Percentiles rank a stretch among this genome's conserved stretches.
Evolutionary conservation across 2,329 filamentous ascomycete species (phyloP).

Genomic region (Zasmidium angulare): DNA sequence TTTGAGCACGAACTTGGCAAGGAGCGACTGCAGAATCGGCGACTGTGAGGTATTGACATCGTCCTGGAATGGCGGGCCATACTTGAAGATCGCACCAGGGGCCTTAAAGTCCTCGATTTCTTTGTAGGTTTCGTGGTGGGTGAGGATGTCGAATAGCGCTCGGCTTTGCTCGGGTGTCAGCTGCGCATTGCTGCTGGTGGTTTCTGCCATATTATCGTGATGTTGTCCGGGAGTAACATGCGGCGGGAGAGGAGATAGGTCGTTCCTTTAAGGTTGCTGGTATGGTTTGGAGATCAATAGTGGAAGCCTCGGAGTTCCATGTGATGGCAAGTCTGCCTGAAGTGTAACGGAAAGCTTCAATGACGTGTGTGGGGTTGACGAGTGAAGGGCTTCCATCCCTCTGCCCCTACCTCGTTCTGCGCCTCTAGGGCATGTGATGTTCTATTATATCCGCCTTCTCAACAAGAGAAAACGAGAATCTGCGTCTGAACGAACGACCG

Average conservation of each 20-base stretch:
- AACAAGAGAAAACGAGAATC: too few relatives aligned
- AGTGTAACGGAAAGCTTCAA: not conserved
- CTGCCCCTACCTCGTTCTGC: not conserved
- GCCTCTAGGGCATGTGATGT: too few relatives aligned
- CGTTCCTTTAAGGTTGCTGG: not conserved
- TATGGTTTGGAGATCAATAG: not conserved
- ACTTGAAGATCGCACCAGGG: slow-evolving; percentile 62
- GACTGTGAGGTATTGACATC: slow-evolving; percentile 51
- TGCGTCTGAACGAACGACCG: too few relatives aligned
- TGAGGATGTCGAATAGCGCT: slow-evolving; percentile 56
- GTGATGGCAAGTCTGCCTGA: not conserved
- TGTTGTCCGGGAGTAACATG: not conserved
- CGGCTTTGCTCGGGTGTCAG: slow-evolving; percentile 49
- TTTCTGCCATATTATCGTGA: slow-evolving; percentile 15
- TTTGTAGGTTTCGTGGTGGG: slow-evolving; percentile 55
- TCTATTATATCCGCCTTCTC: too few relatives aligned
- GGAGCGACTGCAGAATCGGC: slow-evolving; percentile 67
- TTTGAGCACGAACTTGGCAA: slow-evolving; percentile 63
- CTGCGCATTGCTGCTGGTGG: slow-evolving; percentile 9
- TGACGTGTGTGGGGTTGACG: slow-evolving; percentile 6
- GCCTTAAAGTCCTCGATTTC: slow-evolving; percentile 73
- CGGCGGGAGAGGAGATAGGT: not conserved
- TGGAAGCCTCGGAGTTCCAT: not conserved
- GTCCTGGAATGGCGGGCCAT: slow-evolving; percentile 68
- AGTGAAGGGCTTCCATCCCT: not conserved